Percentiles rank a stretch among this genome's conserved stretches.
Conservation (phyloP, 2,329 filamentous ascomycete species). For the Ophiostoma himal-ulmi region DNA sequence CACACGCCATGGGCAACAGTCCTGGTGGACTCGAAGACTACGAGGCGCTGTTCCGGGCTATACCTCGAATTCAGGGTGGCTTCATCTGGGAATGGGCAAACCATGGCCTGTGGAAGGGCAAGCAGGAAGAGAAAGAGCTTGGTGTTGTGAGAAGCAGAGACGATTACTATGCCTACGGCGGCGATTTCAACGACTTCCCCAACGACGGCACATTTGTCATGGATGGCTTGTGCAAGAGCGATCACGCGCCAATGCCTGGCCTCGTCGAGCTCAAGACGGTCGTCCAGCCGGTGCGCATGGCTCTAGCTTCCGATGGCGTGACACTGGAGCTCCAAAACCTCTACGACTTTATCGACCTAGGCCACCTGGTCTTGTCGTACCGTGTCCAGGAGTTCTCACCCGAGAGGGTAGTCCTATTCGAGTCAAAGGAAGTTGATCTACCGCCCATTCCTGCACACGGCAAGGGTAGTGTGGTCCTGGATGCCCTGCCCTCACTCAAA, state of each 20-base stretch:
- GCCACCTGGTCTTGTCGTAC: conserved; percentile 40
- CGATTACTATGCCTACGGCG: conserved; percentile 53
- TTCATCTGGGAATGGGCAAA: conserved; percentile 64
- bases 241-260: conserved; percentile 51
- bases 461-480: conserved; percentile 33
- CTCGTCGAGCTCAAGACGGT: conserved; percentile 53
- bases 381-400: conserved; percentile 35
- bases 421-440: conserved; percentile 37
- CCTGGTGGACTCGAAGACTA: conserved; percentile 66
- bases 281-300: conserved; percentile 48
- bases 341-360: conserved; percentile 45
- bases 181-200: conserved; percentile 56
- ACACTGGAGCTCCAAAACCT: conserved; percentile 38
- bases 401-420: conserved; percentile 28
- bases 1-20: conserved; percentile 67
- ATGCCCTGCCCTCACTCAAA: conserved; percentile 40
- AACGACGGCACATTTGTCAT: conserved; percentile 59
- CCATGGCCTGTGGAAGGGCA: conserved; percentile 49
- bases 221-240: conserved; percentile 51
- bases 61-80: conserved; percentile 59
- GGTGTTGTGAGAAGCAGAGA: not conserved
- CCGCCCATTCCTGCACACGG: conserved; percentile 39
- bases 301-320: conserved; percentile 31
- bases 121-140: conserved; percentile 35
- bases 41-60: conserved; percentile 54